Conservation (phyloP, 441 rosid species). For the Mallotus repandus region DNA sequence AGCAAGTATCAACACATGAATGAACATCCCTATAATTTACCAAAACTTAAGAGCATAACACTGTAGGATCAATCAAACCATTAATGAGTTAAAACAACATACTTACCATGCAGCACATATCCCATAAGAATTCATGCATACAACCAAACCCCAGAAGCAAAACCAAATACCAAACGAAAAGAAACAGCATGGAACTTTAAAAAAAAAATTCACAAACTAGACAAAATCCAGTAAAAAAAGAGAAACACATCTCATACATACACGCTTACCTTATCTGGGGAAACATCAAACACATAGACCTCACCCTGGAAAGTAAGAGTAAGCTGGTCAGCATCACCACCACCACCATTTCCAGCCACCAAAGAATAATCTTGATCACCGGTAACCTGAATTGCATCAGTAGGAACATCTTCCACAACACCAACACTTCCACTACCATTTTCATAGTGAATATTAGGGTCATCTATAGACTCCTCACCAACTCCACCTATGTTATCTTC, state of each 20-base stretch:
- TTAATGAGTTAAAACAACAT: no score
- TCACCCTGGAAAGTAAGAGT: conserved; percentile 88
- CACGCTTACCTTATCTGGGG: conserved; percentile 65
- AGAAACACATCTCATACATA: not conserved
- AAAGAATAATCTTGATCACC: conserved; percentile 27
- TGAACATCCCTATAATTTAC: not conserved
- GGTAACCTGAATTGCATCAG: conserved; percentile 23
- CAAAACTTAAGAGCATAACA: not conserved
- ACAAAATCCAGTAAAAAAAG: not conserved
- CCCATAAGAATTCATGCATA: not conserved
- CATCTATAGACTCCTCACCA: conserved; percentile 37
- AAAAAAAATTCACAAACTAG: no score
- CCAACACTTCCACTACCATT: conserved; percentile 20
- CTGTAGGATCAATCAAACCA: not conserved
- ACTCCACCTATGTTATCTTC: conserved; percentile 28
- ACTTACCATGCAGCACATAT: not conserved
- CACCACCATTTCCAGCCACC: conserved; percentile 29
- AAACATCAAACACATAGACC: conserved; percentile 80
- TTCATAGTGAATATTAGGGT: conserved; percentile 34
- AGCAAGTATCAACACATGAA: not conserved
- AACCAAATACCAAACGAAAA: not conserved
- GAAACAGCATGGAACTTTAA: not conserved
- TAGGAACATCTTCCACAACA: conserved; percentile 31
- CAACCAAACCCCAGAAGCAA: no score
- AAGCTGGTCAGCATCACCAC: conserved; percentile 54